Evolutionary conservation across 495 filamentous ascomycete genomes (phyloP).

Genomic region (Tuber aestivum): DNA sequence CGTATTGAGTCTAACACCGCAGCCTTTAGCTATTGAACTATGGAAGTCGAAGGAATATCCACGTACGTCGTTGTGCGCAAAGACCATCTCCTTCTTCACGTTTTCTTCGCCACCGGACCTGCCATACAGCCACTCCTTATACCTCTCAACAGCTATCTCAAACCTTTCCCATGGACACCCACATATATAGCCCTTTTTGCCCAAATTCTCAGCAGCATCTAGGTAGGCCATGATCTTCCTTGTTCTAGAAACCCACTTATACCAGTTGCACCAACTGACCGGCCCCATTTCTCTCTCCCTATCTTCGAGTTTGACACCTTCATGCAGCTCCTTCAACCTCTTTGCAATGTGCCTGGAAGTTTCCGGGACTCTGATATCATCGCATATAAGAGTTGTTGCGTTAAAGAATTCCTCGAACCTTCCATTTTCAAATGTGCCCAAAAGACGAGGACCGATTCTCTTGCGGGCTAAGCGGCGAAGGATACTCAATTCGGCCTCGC

Average conservation of each 20-base stretch:
- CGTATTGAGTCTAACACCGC: slow-evolving; percentile 77
- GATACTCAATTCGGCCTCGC: slow-evolving; percentile 81
- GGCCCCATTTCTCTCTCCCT: slow-evolving; percentile 72
- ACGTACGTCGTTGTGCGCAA: slow-evolving; percentile 94
- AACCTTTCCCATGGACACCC: slow-evolving; percentile 81
- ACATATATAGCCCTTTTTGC: slow-evolving; percentile 66
- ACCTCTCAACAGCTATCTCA: slow-evolving; percentile 66
- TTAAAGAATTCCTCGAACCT: slow-evolving; percentile 85
- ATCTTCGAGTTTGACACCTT: slow-evolving; percentile 77
- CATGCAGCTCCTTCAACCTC: slow-evolving; percentile 92
- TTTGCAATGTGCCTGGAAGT: slow-evolving; percentile 95
- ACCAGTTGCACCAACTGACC: slow-evolving; percentile 86
- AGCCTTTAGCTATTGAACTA: slow-evolving; percentile 11
- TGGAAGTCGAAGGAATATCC: neutral
- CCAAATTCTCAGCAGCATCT: slow-evolving; percentile 58
- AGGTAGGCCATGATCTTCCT: slow-evolving; percentile 70
- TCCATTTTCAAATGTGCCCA: slow-evolving; percentile 93
- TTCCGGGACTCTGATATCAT: slow-evolving; percentile 70
- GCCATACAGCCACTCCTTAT: slow-evolving; percentile 66
- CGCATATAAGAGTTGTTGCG: slow-evolving; percentile 66
- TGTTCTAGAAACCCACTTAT: slow-evolving; percentile 81
- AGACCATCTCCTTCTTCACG: slow-evolving; percentile 71
- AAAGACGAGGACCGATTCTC: slow-evolving; percentile 85
- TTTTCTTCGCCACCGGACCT: slow-evolving; percentile 61
- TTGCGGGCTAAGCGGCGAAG: slow-evolving; percentile 79